Evolutionary conservation across 2,329 filamentous ascomycete species (phyloP).

Genomic region (Botrytis paeoniae): DNA sequence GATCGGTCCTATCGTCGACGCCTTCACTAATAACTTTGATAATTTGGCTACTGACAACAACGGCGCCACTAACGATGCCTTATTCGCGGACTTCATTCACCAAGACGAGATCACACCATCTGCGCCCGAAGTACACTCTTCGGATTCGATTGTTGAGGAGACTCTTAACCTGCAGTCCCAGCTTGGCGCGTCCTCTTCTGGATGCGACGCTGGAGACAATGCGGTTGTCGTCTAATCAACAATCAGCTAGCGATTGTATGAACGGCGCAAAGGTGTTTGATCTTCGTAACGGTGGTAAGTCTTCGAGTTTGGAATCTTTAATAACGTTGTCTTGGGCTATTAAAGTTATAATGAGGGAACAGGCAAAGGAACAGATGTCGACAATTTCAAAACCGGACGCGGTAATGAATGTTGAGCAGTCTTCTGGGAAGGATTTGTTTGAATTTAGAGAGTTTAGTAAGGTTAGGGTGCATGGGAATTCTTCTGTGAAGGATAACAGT

Average conservation of each 20-base stretch:
- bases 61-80: constrained; percentile 51
- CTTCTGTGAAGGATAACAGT: constrained; percentile 21
- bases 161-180: constrained; percentile 71
- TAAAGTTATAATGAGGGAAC: constrained; percentile 33
- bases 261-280: constrained; percentile 31
- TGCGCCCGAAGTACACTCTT: constrained; percentile 38
- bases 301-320: constrained; percentile 35
- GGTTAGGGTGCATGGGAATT: constrained; percentile 11
- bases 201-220: constrained; percentile 72
- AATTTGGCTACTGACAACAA: constrained; percentile 61
- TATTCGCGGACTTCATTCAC: constrained; percentile 51
- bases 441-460: constrained; percentile 23
- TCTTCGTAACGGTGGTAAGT: constrained; percentile 28
- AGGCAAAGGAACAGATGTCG: constrained; percentile 24
- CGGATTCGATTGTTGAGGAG: constrained; percentile 40
- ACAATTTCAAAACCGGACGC: constrained; percentile 30
- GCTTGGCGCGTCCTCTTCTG: constrained; percentile 68
- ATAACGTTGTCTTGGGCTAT: constrained; percentile 39
- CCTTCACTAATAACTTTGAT: constrained; percentile 64
- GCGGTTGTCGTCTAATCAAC: constrained; percentile 63
- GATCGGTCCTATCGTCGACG: constrained; percentile 71
- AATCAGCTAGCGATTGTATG: constrained; percentile 36
- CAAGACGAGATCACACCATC: constrained; percentile 43
- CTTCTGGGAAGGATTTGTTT: constrained; percentile 32
- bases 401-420: constrained; percentile 34